phyloP scores from a whole-genome alignment of 2,329 filamentous ascomycete species.

The Trichoderma breve region DNA sequence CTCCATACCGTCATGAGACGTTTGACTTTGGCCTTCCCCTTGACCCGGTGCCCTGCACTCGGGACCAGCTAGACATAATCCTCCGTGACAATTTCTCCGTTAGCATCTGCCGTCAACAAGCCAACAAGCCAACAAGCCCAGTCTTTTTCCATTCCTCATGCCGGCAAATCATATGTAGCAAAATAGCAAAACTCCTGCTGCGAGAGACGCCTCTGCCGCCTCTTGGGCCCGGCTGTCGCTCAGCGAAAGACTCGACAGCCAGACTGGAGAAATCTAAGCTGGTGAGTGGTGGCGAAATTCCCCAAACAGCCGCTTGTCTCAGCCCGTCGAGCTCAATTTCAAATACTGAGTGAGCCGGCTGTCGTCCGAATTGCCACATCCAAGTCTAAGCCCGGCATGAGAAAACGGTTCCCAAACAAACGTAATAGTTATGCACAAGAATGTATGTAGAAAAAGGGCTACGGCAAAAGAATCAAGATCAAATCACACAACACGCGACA shows the following conservation, averaged over 20 bases:
- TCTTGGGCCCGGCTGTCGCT: constrained; percentile 5
- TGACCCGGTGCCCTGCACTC: constrained; percentile 1
- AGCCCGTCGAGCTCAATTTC: not conserved
- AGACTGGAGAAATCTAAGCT: not conserved
- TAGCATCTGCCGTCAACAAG: not conserved
- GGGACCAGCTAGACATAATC: not conserved
- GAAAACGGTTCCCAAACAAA: not conserved
- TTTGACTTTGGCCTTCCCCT: not conserved
- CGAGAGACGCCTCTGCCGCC: constrained; percentile 4
- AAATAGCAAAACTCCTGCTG: not conserved
- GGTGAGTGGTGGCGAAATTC: not conserved
- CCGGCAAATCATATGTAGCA: not conserved
- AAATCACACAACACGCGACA: not conserved
- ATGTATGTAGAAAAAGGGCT: not conserved
- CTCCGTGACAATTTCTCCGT: not conserved
- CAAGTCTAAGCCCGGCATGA: not conserved
- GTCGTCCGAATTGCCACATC: not conserved
- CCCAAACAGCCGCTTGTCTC: not conserved
- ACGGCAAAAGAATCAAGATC: not conserved
- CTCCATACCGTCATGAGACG: not conserved
- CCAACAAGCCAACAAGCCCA: not conserved
- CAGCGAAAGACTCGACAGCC: not conserved
- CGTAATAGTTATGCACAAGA: not conserved
- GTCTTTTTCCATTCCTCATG: not conserved
- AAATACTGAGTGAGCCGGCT: not conserved